Base-by-base conservation (phyloP, 345 rosid genomes). In the Acer saccharum region DNA sequence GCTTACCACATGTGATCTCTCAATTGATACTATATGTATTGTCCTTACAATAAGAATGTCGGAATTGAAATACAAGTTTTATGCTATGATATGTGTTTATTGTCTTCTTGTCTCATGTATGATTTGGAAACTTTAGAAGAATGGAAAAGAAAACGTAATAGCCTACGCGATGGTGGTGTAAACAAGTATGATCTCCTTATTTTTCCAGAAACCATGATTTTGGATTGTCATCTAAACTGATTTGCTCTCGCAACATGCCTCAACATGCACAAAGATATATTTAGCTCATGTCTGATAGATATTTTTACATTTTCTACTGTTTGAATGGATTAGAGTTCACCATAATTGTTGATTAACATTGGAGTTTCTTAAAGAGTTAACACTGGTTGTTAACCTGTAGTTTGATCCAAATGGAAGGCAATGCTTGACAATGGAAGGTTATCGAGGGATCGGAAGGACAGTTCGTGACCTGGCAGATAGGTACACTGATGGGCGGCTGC, bases 391-490 rank as follows among this genome's bases (percentile, higher is more conserved):
- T 35, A 4, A 35, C 61, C n/a, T 79, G 80, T 78, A 95, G 97
- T 89, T 93, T 72, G 99, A 95, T 85, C 93, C 98, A 27, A 95
- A 95, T 72, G 96, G 99, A 81, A 92, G 97, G 86, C 95, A 86
- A 67, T 82, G 97, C 89, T 80, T 93, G 81, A 95, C 95, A 21
- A 89, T 92, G 98, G 87, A 74, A 65, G 97, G 99, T 10, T 95
- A 93, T 79, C 85, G 93, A 72, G 81, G 79, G 54, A 92, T 93
- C 21, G 97, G 96, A 57, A 79, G 76, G 83, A 85, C 82, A 20
- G 79, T 90, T 65, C 87, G 79, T 7, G 29, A 18, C 58, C 73
- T 90, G 60, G 89, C 94, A 13, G 86, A 91, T 61, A 83, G 73
- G 72, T 86, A 89, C 78, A 80, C 87, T 63, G 77, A 79, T 13